A percentile compares a stretch with the other conserved stretches of the same genome.
These are phyloP conservation scores for Cornus kousa DNA, from an alignment of 148 eudicot genomes.

Conservation along the genomic window DNA sequence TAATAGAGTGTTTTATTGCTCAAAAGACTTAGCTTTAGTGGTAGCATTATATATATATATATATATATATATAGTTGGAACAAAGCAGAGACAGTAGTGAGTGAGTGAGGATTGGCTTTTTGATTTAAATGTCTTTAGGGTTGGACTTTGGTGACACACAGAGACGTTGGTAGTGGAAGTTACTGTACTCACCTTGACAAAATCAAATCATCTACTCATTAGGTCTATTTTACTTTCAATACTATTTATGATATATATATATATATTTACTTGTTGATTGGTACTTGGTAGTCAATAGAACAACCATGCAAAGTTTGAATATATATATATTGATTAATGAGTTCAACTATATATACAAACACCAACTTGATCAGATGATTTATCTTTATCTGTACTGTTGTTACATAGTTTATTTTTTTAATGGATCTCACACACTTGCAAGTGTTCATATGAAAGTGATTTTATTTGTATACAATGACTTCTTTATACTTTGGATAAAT, in stretches of 20 bases:
- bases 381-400: no score
- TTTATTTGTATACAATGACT: no score
- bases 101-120: neutral
- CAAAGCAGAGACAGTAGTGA: neutral
- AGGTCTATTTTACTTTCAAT: no score
- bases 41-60: neutral
- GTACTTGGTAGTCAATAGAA: neutral
- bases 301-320: neutral
- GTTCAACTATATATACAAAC: neutral
- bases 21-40: slow-evolving; percentile 4
- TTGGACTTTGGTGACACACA: neutral
- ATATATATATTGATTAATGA: neutral
- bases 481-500: no score
- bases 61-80: neutral
- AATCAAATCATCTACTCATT: neutral
- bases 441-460: no score
- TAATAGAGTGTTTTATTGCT: slow-evolving; percentile 5
- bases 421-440: no score
- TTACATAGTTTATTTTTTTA: no score
- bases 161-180: slow-evolving; percentile 27
- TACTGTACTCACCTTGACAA: slow-evolving; percentile 3
- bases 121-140: neutral
- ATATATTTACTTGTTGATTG: no score
- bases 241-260: no score
- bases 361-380: neutral